Conservation (phyloP, 352 stramenopile genomes). For the Pythium catenulatum region DNA sequence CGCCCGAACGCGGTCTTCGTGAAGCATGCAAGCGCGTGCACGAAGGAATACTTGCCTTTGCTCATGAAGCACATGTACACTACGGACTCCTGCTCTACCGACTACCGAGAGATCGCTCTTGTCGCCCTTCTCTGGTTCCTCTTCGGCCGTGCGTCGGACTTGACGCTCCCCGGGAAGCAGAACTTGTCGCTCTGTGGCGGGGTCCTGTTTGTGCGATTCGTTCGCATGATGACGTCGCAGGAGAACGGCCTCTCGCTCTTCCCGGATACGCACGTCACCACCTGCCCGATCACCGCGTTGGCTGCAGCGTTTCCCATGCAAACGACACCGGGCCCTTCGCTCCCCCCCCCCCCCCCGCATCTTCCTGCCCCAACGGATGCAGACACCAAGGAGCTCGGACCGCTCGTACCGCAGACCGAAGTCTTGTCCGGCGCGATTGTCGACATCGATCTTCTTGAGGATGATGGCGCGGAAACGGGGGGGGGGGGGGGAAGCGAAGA, state of each 20-base stretch:
- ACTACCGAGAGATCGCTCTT: not conserved
- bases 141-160: too few species aligned
- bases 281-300: slow-evolving; percentile 20
- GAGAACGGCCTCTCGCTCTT: too few species aligned
- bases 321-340: not conserved
- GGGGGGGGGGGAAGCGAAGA: not conserved
- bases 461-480: not conserved
- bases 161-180: too few species aligned
- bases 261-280: too few species aligned
- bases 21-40: too few species aligned
- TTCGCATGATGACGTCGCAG: too few species aligned
- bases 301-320: slow-evolving; percentile 34
- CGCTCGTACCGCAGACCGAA: not conserved
- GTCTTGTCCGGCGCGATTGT: not conserved
- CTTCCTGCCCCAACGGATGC: not conserved
- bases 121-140: not conserved
- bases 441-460: not conserved
- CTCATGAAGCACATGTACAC: too few species aligned
- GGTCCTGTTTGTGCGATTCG: too few species aligned
- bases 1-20: too few species aligned
- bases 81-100: too few species aligned
- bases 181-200: too few species aligned
- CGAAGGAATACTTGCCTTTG: too few species aligned
- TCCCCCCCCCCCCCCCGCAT: not conserved
- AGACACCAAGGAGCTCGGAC: not conserved